Evolutionary conservation across 1,284 basidiomycete species (phyloP).

Genomic region (Caloboletus inedulis): DNA sequence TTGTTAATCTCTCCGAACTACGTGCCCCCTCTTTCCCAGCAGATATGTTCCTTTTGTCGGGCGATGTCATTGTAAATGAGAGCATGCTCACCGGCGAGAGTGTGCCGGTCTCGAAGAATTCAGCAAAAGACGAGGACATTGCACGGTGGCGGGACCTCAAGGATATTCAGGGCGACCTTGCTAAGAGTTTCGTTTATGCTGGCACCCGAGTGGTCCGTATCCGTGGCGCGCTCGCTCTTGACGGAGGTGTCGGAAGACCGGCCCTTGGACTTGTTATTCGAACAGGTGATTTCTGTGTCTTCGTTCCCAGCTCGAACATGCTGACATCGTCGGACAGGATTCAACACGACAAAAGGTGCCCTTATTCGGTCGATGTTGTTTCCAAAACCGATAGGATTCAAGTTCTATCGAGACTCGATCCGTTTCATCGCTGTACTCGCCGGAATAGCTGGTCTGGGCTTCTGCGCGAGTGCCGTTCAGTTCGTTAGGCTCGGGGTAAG

Average conservation of each 20-base stretch:
- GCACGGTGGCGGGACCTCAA: constrained; percentile 66
- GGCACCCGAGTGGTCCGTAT: constrained; percentile 93
- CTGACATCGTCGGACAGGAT: constrained; percentile 50
- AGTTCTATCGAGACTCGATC: constrained; percentile 97
- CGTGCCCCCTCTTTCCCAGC: constrained; percentile 80
- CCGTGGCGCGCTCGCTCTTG: constrained; percentile 59
- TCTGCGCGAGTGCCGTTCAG: constrained; percentile 85
- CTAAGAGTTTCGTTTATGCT: constrained; percentile 87
- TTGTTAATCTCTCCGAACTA: constrained; percentile 84
- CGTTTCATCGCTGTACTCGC: constrained; percentile 94
- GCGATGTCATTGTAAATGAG: constrained; percentile 97
- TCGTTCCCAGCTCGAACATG: not conserved
- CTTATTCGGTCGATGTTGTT: constrained; percentile 97
- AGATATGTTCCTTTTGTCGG: constrained; percentile 89
- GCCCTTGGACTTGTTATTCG: constrained; percentile 90
- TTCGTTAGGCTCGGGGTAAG: constrained; percentile 87
- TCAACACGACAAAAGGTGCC: constrained; percentile 97
- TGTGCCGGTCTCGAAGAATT: constrained; percentile 87
- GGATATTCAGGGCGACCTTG: constrained; percentile 66
- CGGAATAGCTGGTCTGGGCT: constrained; percentile 84
- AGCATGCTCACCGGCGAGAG: constrained; percentile 98
- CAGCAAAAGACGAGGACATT: constrained; percentile 73
- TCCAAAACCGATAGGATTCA: constrained; percentile 97
- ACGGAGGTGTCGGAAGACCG: constrained; percentile 55
- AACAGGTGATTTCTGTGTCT: constrained; percentile 59